Evolutionary conservation across 202 grass and related monocot species (phyloP), one percentile per base, ranked within the genome.

Genomic region (Brachypodium distachyon): DNA sequence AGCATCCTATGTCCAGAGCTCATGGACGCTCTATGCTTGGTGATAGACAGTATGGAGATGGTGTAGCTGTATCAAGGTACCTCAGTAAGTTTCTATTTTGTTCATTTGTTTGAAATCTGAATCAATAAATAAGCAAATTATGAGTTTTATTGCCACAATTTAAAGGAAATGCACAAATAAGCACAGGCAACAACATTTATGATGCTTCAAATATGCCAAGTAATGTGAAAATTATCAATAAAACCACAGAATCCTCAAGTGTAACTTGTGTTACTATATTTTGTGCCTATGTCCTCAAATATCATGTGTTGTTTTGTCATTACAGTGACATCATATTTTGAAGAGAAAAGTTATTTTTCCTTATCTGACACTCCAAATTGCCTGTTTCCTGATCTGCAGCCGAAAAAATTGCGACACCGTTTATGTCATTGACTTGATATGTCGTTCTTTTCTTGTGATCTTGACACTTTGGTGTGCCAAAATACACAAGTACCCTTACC

Each of bases 1-100:
- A 98, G 80, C 80, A 98, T 84, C 87, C 95, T 40, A 67, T 98
- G 61, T 81, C 54, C 57, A 92, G 69, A 88, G 74, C 87, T 77
- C 76, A 81, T 28, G 91, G 91, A 16, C 78, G 89, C n/a, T 98
- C 95, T 73, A 94, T 94, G 85, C 87, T 98, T 39, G 90, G 95
- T 61, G 87, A 90, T 64, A 92, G 77, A 80, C 89, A 90, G 83
- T 87, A 80, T 26, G 53, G 77, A 49, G 77, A 86, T 81, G 81
- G 74, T 84, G 87, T 90, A 77, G 86, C 84, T 83, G 75, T 90
- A 82, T 90, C 91, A 92, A 98, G 95, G 91, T 98, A 93, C 82
- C 75, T 90, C 71, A 86, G 82, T 92, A 92, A 92, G 84, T 93
- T 85, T 83, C 78, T 90, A 38, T 76, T 70, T 75, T 90, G 52